Evolutionary conservation across 441 rosid species (phyloP).

Genomic region (Populus hybrid): DNA sequence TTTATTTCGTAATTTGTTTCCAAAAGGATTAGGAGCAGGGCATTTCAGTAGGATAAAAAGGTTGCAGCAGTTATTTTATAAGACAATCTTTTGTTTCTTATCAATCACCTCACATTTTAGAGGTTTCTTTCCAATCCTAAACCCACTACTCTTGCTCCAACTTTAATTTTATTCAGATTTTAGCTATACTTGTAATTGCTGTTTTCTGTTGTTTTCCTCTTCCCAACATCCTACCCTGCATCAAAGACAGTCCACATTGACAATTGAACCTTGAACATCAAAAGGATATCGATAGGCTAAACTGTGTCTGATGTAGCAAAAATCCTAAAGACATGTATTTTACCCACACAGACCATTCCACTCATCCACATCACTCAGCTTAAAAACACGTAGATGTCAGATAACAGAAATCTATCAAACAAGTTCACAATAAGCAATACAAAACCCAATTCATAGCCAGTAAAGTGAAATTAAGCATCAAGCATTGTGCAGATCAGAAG

Average conservation of each 20-base stretch:
- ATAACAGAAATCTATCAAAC: neutral
- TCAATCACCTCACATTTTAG: neutral
- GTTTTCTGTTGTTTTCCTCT: neutral
- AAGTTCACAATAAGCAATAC: neutral
- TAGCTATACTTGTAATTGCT: neutral
- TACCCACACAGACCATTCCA: neutral
- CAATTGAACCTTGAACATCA: neutral
- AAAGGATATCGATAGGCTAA: neutral
- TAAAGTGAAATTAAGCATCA: neutral
- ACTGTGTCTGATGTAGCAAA: neutral
- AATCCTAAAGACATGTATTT: neutral
- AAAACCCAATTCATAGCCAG: neutral
- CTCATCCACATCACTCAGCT: neutral
- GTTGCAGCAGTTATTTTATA: neutral
- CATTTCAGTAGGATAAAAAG: neutral
- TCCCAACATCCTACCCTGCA: neutral
- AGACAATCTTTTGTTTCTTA: neutral
- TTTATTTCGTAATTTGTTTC: neutral
- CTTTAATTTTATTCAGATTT: neutral
- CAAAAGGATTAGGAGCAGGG: neutral
- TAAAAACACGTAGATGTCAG: neutral
- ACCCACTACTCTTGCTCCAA: neutral
- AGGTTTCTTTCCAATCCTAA: neutral
- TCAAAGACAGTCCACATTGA: neutral
- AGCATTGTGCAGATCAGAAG: neutral